Evolutionary conservation across 2,329 filamentous ascomycete species (phyloP).

Genomic region (Torrubiella hemipterigena): DNA sequence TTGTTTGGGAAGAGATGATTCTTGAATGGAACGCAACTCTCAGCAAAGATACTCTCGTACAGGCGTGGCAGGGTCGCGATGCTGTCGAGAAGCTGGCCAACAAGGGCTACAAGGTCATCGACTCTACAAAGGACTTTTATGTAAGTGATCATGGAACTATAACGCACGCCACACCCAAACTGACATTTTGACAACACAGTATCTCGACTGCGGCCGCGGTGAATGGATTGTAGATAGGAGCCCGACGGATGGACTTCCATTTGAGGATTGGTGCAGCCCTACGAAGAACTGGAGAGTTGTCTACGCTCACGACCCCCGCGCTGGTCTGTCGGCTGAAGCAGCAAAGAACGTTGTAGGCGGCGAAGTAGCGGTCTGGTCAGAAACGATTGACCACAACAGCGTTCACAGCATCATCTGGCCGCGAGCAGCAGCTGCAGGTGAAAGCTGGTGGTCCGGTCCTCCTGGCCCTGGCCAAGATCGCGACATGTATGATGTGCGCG

Average conservation of each 20-base stretch:
- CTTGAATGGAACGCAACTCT: constrained; percentile 67
- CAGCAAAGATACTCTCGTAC: constrained; percentile 59
- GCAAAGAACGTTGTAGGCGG: constrained; percentile 65
- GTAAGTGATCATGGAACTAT: constrained; percentile 27
- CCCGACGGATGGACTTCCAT: constrained; percentile 67
- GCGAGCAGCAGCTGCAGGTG: constrained; percentile 58
- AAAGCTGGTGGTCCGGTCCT: constrained; percentile 69
- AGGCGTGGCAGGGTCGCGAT: constrained; percentile 60
- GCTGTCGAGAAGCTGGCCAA: constrained; percentile 48
- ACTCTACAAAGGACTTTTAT: constrained; percentile 69
- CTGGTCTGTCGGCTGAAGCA: constrained; percentile 46
- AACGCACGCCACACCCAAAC: constrained; percentile 2
- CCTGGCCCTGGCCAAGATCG: constrained; percentile 58
- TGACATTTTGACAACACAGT: constrained; percentile 33
- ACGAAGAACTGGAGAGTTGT: constrained; percentile 71
- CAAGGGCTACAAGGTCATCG: constrained; percentile 58
- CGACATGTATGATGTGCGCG: constrained; percentile 56
- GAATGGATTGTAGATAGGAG: too few species aligned
- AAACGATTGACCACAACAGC: constrained; percentile 65
- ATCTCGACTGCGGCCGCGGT: constrained; percentile 73
- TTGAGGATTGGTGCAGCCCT: constrained; percentile 70
- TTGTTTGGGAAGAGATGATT: constrained; percentile 86
- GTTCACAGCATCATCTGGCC: constrained; percentile 72
- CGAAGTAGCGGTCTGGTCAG: constrained; percentile 72
- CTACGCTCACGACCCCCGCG: constrained; percentile 68